Conservation (phyloP, 495 filamentous ascomycete species). For the Filosporella fistucella region DNA sequence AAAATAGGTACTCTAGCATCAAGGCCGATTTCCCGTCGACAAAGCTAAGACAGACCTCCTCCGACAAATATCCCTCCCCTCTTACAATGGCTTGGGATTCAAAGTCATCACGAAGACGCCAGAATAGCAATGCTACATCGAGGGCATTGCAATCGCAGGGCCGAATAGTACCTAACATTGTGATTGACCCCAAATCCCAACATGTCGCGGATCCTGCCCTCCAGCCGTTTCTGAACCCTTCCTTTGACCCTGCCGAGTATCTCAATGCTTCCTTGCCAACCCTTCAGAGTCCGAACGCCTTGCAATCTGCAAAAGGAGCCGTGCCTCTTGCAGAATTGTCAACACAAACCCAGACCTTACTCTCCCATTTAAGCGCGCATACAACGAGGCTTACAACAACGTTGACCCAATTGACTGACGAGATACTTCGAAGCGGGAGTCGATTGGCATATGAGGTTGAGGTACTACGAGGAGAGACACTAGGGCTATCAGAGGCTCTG, state of each 20-base stretch:
- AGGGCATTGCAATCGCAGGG: not conserved
- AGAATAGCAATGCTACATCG: constrained; percentile 28
- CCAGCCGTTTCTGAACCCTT: constrained; percentile 62
- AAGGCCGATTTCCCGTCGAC: not conserved
- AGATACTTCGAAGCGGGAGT: constrained; percentile 82
- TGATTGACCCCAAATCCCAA: constrained; percentile 37
- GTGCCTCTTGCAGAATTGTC: constrained; percentile 74
- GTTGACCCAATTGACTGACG: constrained; percentile 86
- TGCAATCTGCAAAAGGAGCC: constrained; percentile 35
- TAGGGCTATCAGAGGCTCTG: constrained; percentile 70
- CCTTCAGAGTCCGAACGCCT: constrained; percentile 40
- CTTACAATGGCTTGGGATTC: constrained; percentile 34
- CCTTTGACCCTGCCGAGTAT: constrained; percentile 78
- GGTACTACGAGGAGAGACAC: constrained; percentile 79
- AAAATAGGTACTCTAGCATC: not conserved
- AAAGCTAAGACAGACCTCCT: not conserved
- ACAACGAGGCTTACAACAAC: constrained; percentile 77
- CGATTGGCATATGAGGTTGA: constrained; percentile 94
- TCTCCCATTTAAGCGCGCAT: constrained; percentile 84
- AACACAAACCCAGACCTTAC: constrained; percentile 72
- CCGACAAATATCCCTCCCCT: not conserved
- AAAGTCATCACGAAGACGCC: constrained; percentile 30
- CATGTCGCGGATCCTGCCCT: constrained; percentile 59
- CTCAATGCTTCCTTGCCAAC: constrained; percentile 72
- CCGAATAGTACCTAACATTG: not conserved